Conservation (phyloP, 495 filamentous ascomycete genomes). For the Penicillium pancosmium region DNA sequence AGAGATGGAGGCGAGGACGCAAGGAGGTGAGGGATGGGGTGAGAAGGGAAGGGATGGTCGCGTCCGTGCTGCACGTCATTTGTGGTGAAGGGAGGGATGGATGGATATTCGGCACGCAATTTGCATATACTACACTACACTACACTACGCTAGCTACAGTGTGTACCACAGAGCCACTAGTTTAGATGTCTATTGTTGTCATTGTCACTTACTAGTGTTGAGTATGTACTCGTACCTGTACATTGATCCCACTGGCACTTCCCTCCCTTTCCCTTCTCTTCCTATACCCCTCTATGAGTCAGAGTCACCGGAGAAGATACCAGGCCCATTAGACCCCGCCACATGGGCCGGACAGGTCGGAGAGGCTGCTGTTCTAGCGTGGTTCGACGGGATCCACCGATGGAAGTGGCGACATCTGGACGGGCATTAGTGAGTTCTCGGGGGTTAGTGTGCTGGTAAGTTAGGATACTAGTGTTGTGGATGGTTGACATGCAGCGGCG, state of each 20-base stretch:
- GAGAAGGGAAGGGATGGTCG: constrained; percentile 4
- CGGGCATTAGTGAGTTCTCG: background rate
- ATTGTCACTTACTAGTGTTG: too few relatives aligned
- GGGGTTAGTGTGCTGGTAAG: background rate
- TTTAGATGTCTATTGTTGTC: too few relatives aligned
- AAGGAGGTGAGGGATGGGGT: constrained; percentile 4
- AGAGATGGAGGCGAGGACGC: constrained; percentile 1
- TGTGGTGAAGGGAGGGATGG: background rate
- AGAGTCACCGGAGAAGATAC: background rate
- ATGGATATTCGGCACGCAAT: background rate
- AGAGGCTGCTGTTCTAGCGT: constrained; percentile 1
- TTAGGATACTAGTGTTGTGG: background rate
- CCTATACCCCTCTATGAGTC: background rate
- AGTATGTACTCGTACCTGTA: too few relatives aligned
- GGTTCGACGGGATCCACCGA: background rate
- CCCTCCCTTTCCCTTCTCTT: background rate
- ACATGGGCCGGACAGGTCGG: constrained; percentile 1
- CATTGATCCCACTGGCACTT: background rate
- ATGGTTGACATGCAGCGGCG: constrained; percentile 13
- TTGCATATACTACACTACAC: background rate
- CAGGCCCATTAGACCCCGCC: background rate
- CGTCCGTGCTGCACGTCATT: constrained; percentile 11
- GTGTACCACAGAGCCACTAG: background rate
- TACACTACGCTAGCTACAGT: background rate
- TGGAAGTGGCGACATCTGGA: constrained; percentile 1